Evolutionary conservation across 768 basidiomycete genomes (phyloP), one percentile per base, ranked within the genome.

Genomic region (Multifurca ochricompacta): DNA sequence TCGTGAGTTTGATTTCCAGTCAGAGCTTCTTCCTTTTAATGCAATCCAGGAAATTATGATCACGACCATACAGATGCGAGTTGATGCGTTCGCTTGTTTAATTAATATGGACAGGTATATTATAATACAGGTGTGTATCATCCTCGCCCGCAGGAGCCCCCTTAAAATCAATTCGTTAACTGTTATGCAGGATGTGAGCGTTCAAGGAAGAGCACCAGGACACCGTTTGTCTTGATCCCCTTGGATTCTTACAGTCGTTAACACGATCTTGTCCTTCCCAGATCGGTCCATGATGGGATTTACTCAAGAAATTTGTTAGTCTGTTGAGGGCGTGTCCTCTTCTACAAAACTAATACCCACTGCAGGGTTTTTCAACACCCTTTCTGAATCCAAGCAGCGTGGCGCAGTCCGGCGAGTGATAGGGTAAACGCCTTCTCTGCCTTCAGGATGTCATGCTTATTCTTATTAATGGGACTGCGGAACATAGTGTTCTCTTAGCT

Each of bases 11-110:
- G 6, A 6, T 31, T 28, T 13, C 19, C 19, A 11, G 34, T 56
- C 16, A 25, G 11, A 30, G 43, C 32, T 54, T 23, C 36, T 25
- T 21, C 10, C 13, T 36, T 16, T 30, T 11, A 39, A 7, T 4
- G 16, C 27, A 31, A 21, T 21, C 16, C 19, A 64, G 75, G 77
- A 2, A 72, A 80, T 56, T 81, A 82, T 62, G 75, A 81, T 55
- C 69, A 79, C 47, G 77, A 79, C 60, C 63, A 80, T n/a, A 81
- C 78, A 14, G 79, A 81, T 64, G 74, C 79, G 54, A 66, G 73
- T 58, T 18, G 36, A 27, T 13, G 27, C 28, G 4, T 28, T 6
- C n/a, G 6, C 44, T 13, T 10, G 44, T 13, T 23, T 45, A 14
- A 31, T 28, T 27, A 31, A 19, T 31, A 25, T 11, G 7, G 18